Evolutionary conservation across 2,329 filamentous ascomycete species (phyloP), one percentile per base, ranked within the genome.

Genomic region (Alternaria sp.): DNA sequence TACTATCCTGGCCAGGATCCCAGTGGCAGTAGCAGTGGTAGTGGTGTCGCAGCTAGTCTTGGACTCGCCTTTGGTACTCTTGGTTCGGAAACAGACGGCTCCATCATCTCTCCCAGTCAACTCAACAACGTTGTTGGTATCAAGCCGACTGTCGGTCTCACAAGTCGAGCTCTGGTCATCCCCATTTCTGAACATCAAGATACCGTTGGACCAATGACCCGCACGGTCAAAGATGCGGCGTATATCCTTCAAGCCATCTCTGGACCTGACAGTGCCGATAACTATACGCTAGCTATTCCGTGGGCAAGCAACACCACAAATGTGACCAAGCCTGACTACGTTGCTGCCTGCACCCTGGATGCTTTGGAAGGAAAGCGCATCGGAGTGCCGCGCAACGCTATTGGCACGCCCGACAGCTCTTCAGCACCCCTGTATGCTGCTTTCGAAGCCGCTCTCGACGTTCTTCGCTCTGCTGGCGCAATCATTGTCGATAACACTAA

Each of bases 41-140:
- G 86, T 65, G 89, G 81, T 12, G 88, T 91, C 0, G 80, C 84
- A 6, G 83, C 81, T 28, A 85, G 84, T 28, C 76, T 91, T 22
- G 88, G 88, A 0, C 80, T 91, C 2, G 85, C 87, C 0, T 78
- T 85, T 51, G 88, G 84, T 7, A 70, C 84, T 5, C 71, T 91
- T 3, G 89, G 89, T 7, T 86, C 88, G 0, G 89, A 82, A 75
- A 91, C 89, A 0, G 82, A 82, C 60, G 89, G 89, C 4, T 89
- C 85, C 18, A 90, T 92, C 54, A 71, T 90, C 4, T 82, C 81
- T 9, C 89, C 90, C 0, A 79, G 78, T 18, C 70, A 82, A 24
- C 66, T 78, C 5, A 90, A 86, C 78, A 89, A 89, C 57, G 72
- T 91, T 1, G 88, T 90, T 0, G 89, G 87, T 2, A 88, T 92